Conservation (phyloP, 768 basidiomycete genomes). For the Trametopsis cervina region DNA sequence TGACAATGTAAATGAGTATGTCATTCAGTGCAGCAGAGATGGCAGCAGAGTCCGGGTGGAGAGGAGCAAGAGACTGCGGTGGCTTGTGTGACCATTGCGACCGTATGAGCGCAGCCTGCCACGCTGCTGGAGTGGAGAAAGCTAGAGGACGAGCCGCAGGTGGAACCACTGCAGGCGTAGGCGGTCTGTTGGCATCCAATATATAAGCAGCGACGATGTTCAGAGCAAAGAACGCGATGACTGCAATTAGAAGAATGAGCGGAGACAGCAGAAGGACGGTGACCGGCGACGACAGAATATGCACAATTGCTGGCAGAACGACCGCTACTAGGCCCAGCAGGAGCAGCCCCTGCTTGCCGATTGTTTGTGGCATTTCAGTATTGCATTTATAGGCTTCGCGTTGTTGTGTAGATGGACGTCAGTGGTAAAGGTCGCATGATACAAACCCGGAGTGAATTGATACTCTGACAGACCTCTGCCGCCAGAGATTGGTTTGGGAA, state of each 20-base stretch:
- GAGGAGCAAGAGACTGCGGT: slow-evolving; percentile 58
- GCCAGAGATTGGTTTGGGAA: too few relatives aligned
- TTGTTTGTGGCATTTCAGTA: slow-evolving; percentile 80
- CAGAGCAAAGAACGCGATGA: slow-evolving; percentile 43
- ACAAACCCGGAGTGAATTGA: too few relatives aligned
- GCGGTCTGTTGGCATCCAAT: slow-evolving; percentile 42
- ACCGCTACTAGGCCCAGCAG: slow-evolving; percentile 52
- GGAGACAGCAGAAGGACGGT: slow-evolving; percentile 59
- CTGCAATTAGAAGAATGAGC: slow-evolving; percentile 41
- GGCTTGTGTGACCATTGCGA: slow-evolving; percentile 84
- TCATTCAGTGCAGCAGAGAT: slow-evolving; percentile 73
- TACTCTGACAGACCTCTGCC: too few relatives aligned
- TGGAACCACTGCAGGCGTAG: slow-evolving; percentile 32
- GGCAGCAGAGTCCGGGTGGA: slow-evolving; percentile 57
- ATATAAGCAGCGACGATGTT: slow-evolving; percentile 50
- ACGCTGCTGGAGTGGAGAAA: slow-evolving; percentile 91
- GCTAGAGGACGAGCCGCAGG: slow-evolving; percentile 66
- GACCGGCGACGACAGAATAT: slow-evolving; percentile 60
- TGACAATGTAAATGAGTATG: slow-evolving; percentile 70
- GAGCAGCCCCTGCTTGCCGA: slow-evolving; percentile 52
- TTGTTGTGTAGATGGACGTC: too few relatives aligned
- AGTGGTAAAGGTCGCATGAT: too few relatives aligned
- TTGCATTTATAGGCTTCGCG: background rate
- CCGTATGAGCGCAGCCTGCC: slow-evolving; percentile 84
- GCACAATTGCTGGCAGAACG: slow-evolving; percentile 45